Percentiles rank a stretch among this genome's conserved stretches.
Evolutionary conservation across 495 filamentous ascomycete species (phyloP).

Genomic region (Amphirosellinia nigrospora): DNA sequence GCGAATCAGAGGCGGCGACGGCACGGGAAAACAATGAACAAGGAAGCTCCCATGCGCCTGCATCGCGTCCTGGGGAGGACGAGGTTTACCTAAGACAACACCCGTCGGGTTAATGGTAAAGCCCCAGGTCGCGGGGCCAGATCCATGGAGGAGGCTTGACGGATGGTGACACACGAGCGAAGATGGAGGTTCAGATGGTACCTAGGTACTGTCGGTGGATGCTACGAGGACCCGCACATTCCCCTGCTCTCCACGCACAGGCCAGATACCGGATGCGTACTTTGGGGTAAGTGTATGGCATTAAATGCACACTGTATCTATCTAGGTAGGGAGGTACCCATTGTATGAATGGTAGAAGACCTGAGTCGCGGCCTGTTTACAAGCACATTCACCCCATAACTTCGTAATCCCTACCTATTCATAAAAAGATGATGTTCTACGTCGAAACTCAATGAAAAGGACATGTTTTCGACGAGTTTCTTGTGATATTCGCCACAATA

Average conservation of each 20-base stretch:
- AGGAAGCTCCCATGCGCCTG: slow-evolving; percentile 28
- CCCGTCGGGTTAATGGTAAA: slow-evolving; percentile 24
- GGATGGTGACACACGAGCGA: slow-evolving; percentile 19
- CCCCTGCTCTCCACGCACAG: neutral
- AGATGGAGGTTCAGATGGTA: slow-evolving; percentile 4
- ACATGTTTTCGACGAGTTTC: neutral
- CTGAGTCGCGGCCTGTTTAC: neutral
- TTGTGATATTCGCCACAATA: neutral
- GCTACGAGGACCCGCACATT: neutral
- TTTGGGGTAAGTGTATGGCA: too few species aligned
- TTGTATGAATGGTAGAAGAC: too few species aligned
- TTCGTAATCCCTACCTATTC: too few species aligned
- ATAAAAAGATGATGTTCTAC: too few species aligned
- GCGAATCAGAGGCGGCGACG: slow-evolving; percentile 42
- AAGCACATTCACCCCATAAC: rapidly evolving
- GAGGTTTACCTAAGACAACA: slow-evolving; percentile 33
- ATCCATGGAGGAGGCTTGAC: slow-evolving; percentile 21
- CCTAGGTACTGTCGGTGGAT: slow-evolving; percentile 10
- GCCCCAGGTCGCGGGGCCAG: slow-evolving; percentile 5
- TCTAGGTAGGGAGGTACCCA: neutral
- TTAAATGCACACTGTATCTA: neutral
- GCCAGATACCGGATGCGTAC: too few species aligned
- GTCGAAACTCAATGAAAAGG: too few species aligned
- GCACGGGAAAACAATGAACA: slow-evolving; percentile 42
- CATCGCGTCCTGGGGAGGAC: neutral